phyloP scores from a whole-genome alignment of 2,329 filamentous ascomycete species.

The Lojkania enalia region DNA sequence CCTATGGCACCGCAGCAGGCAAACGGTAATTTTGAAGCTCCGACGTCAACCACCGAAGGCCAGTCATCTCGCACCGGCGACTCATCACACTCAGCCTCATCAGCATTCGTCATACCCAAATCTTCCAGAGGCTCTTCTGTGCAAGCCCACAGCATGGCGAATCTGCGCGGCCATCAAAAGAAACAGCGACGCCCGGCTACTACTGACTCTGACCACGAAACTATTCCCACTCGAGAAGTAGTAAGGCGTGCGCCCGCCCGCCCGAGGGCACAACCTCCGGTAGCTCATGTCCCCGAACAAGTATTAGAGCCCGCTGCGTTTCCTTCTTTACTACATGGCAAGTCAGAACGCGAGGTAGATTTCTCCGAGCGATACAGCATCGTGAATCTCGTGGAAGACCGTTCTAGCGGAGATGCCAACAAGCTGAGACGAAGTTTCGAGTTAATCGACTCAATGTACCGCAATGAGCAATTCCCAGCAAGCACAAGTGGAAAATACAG shows the following conservation, averaged over 20 bases:
- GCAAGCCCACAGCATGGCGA: too few species aligned
- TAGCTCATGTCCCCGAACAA: neutral
- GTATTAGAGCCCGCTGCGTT: conserved; percentile 2
- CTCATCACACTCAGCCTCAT: too few species aligned
- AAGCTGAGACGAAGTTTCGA: conserved; percentile 6
- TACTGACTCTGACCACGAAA: neutral
- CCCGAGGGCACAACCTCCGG: neutral
- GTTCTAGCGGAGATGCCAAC: conserved; percentile 2
- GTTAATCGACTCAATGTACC: conserved; percentile 13
- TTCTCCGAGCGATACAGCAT: conserved; percentile 5
- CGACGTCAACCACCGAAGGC: too few species aligned
- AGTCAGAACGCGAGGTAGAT: neutral
- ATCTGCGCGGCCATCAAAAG: too few species aligned
- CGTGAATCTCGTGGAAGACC: conserved; percentile 5
- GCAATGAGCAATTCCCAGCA: conserved; percentile 4
- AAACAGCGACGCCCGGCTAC: too few species aligned
- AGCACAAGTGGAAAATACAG: conserved; percentile 6
- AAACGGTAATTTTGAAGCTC: too few species aligned
- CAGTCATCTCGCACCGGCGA: too few species aligned
- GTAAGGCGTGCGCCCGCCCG: neutral
- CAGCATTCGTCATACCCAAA: too few species aligned
- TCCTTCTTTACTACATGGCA: neutral
- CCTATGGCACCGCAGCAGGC: too few species aligned
- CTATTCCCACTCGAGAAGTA: neutral
- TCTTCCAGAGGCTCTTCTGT: too few species aligned